Percentiles rank a stretch among this genome's conserved stretches.
phyloP scores from a whole-genome alignment of 352 stramenopile genomes.

The Halophytophthora batemanensis region DNA sequence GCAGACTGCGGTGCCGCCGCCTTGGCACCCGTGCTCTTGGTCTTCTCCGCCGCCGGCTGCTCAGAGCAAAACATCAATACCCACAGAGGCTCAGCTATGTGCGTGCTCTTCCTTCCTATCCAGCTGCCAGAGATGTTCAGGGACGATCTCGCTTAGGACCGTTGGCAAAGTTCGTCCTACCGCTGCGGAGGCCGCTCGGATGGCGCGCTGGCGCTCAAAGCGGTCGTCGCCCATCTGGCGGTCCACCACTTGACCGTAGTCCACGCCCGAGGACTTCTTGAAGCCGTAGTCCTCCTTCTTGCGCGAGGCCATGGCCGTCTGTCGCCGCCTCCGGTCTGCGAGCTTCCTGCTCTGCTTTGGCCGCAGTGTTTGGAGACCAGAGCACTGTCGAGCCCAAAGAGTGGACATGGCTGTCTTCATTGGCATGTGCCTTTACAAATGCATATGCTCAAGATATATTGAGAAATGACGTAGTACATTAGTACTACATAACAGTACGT shows the following conservation, averaged over 20 bases:
- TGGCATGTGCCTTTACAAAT: no score
- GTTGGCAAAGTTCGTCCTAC: slow-evolving; percentile 21
- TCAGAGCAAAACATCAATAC: background rate
- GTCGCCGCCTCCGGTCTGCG: background rate
- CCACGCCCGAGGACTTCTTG: slow-evolving; percentile 76
- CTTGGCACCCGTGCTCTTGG: slow-evolving; percentile 9
- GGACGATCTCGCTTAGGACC: no score
- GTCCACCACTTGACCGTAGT: slow-evolving; percentile 81
- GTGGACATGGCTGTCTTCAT: no score
- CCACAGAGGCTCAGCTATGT: background rate
- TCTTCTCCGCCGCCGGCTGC: slow-evolving; percentile 21
- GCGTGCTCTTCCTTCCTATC: no score
- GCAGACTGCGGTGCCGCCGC: slow-evolving; percentile 39
- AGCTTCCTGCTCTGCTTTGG: background rate
- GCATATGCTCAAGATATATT: no score
- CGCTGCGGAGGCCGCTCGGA: slow-evolving; percentile 38
- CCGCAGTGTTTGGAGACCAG: background rate
- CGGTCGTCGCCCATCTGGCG: slow-evolving; percentile 83
- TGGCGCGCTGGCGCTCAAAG: slow-evolving; percentile 70
- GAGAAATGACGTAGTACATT: background rate
- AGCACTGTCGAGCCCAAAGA: background rate
- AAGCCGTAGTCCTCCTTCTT: slow-evolving; percentile 59
- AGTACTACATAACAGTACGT: background rate
- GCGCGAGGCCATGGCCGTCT: slow-evolving; percentile 12
- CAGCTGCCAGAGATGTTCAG: no score